Evolutionary conservation across 2,329 filamentous ascomycete genomes (phyloP).

Genomic region (Microsporum audouinii): DNA sequence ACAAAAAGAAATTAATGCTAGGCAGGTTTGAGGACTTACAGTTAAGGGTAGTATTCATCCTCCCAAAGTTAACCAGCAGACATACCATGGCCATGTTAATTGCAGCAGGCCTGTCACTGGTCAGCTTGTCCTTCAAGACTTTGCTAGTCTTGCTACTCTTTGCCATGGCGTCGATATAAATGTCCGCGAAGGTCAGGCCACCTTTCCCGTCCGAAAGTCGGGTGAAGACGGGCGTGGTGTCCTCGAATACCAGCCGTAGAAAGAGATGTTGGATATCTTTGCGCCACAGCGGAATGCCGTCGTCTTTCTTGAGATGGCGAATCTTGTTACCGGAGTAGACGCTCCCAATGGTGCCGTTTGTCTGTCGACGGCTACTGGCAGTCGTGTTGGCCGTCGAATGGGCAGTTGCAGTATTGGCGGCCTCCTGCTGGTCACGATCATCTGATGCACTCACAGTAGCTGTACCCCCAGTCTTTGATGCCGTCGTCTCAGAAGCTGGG

Average conservation of each 20-base stretch:
- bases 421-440: background rate
- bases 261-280: constrained; percentile 59
- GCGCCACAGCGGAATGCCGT: constrained; percentile 55
- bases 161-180: constrained; percentile 98
- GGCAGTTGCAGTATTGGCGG: background rate
- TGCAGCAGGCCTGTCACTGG: constrained; percentile 81
- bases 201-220: constrained; percentile 77
- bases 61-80: constrained; percentile 86
- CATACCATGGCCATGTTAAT: constrained; percentile 99
- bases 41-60: constrained; percentile 98
- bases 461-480: background rate
- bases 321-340: constrained; percentile 60
- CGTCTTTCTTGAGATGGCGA: constrained; percentile 55
- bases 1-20: background rate
- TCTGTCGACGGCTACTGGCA: constrained; percentile 47
- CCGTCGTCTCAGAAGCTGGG: background rate
- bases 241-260: constrained; percentile 51
- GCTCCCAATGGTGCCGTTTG: constrained; percentile 54
- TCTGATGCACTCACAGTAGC: background rate
- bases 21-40: constrained; percentile 47
- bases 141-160: constrained; percentile 98
- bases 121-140: constrained; percentile 89
- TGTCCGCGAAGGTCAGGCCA: constrained; percentile 70
- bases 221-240: constrained; percentile 62
- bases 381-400: constrained; percentile 18